Conservation (phyloP, 2,329 filamentous ascomycete genomes). For the Fusarium vanettenii region DNA sequence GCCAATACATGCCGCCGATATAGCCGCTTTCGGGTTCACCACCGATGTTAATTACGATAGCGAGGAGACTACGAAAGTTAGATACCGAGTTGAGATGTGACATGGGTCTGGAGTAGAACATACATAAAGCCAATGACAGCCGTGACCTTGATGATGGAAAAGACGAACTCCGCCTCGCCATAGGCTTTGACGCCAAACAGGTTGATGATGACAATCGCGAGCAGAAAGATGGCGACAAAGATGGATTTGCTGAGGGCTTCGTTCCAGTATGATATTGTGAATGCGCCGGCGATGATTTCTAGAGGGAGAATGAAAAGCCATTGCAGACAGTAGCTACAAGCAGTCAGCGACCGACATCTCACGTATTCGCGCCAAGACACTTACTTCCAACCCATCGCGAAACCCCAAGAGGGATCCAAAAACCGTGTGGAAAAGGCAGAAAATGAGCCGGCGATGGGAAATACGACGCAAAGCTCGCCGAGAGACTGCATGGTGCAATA, state of each 20-base stretch:
- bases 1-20: slow-evolving; percentile 84
- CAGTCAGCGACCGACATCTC: neutral
- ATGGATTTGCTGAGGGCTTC: slow-evolving; percentile 72
- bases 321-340: slow-evolving; percentile 79
- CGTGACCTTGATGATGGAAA: slow-evolving; percentile 85
- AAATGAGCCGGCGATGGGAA: slow-evolving; percentile 92
- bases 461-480: slow-evolving; percentile 90
- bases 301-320: slow-evolving; percentile 87
- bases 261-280: slow-evolving; percentile 87
- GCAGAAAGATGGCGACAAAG: slow-evolving; percentile 85
- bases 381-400: slow-evolving; percentile 94
- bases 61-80: slow-evolving; percentile 72
- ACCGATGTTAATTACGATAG: slow-evolving; percentile 86
- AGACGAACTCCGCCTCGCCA: slow-evolving; percentile 89
- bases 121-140: slow-evolving; percentile 91
- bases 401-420: slow-evolving; percentile 92
- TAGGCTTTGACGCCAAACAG: slow-evolving; percentile 89
- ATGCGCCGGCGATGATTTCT: slow-evolving; percentile 86
- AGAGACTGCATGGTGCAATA: slow-evolving; percentile 93
- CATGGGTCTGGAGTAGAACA: slow-evolving; percentile 51
- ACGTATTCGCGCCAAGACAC: slow-evolving; percentile 43
- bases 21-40: slow-evolving; percentile 80
- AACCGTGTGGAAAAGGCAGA: slow-evolving; percentile 95
- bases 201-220: slow-evolving; percentile 83
- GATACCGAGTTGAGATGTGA: accelerated